Evolutionary conservation across 2,329 filamentous ascomycete species (phyloP), one percentile per base, ranked within the genome.

Genomic region (Fusarium longipes): DNA sequence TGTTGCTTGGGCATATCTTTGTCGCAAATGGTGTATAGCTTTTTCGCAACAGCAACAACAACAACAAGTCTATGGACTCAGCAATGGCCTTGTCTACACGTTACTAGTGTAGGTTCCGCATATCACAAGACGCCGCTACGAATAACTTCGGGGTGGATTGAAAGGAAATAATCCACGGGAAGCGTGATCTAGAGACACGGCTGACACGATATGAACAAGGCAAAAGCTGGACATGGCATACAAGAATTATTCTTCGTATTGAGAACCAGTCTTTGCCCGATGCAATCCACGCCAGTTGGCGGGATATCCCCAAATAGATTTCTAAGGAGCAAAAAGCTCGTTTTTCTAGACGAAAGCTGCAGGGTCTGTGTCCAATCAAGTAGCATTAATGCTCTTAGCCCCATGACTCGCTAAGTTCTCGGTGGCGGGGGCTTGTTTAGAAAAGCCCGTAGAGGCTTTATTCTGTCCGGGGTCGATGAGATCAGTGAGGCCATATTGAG

Each of bases 281-380:
- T 72, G 52, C 60, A 69, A 69, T 63, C 62, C 69, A 72, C 70
- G 65, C 65, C 63, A 63, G 56, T 68, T 67, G 70, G 71, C 67
- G 65, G 63, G 58, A 73, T 72, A 54, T 57, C 71, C 70, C 71
- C 69, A 72, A 73, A 73, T 72, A 73, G 65, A 69, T 70, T 64
- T 60, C 51, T 62, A 65, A 67, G 68, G 64, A 73, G 67, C 51
- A 73, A 73, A 73, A 73, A 72, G 68, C 71, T 73, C 69, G 68
- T 73, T 73, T 69, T 68, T 57, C 59, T 73, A 73, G 64, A 73
- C 70, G 71, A 73, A 63, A 43, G 51, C 48, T 72, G 71, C 71
- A 73, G 70, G 50, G 44, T 35, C 53, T 49, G 43, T 33, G 45
- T 42, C 71, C 71, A 73, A 73, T 73, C 69, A 73, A 57, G 58